phyloP scores from a whole-genome alignment of 169 alveolate species.

The Plasmodium vinckei region DNA sequence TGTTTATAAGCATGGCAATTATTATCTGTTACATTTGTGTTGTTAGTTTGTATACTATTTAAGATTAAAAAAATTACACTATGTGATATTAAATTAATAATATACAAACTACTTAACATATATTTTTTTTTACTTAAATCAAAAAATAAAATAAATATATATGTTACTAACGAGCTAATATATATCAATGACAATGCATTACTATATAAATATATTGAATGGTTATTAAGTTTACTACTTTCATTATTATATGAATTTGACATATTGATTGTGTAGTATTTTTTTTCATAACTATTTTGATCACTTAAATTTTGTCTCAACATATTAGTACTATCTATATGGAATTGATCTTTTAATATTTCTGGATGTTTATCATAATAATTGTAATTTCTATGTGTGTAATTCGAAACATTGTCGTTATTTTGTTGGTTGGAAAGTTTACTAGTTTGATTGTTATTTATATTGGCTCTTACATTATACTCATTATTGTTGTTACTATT shows the following conservation, averaged over 20 bases:
- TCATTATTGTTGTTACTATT: neutral
- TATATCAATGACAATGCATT: slow-evolving; percentile 40
- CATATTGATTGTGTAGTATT: no score
- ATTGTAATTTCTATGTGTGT: no score
- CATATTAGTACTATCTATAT: neutral
- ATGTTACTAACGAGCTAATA: slow-evolving; percentile 51
- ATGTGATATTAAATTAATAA: slow-evolving; percentile 42
- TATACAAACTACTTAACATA: slow-evolving; percentile 30
- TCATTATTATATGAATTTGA: no score
- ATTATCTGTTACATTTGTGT: neutral
- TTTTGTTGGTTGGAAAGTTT: neutral
- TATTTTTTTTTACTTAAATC: slow-evolving; percentile 46
- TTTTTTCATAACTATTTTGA: neutral
- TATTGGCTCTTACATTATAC: neutral
- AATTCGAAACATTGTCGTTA: no score
- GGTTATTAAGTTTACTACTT: neutral
- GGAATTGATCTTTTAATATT: neutral
- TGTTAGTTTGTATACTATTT: slow-evolving; percentile 38
- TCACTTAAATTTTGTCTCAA: neutral
- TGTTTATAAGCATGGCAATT: neutral
- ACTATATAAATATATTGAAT: slow-evolving; percentile 47
- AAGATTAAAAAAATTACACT: slow-evolving; percentile 40
- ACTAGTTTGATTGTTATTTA: neutral
- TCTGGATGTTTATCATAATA: no score
- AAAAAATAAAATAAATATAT: slow-evolving; percentile 46